Percentiles rank a stretch among this genome's conserved stretches.
Evolutionary conservation across 176 grass and related monocot species (phyloP).

Genomic region (Ensete ventricosum): DNA sequence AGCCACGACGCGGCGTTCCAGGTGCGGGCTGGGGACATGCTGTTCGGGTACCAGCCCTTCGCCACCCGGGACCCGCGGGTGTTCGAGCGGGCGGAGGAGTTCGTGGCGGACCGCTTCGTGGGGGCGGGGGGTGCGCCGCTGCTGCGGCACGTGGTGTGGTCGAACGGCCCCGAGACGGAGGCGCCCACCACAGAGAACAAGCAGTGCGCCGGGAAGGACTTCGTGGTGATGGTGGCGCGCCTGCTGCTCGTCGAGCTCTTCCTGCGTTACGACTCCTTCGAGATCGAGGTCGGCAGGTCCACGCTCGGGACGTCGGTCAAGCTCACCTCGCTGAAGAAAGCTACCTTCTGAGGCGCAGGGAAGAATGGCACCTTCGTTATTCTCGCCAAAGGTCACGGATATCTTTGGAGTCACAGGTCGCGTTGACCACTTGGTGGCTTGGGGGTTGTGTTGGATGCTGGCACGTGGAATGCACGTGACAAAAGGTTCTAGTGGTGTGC

Average conservation of each 20-base stretch:
- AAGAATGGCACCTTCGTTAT: too few relatives aligned
- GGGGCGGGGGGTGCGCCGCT: neutral
- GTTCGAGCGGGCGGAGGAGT: slow-evolving; percentile 17
- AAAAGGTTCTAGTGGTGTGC: too few relatives aligned
- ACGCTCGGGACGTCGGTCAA: slow-evolving; percentile 8
- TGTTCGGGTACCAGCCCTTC: slow-evolving; percentile 20
- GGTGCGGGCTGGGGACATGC: slow-evolving; percentile 15
- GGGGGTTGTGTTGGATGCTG: too few relatives aligned
- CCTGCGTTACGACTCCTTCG: slow-evolving; percentile 9
- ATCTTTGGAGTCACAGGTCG: too few relatives aligned
- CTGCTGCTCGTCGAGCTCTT: slow-evolving; percentile 6
- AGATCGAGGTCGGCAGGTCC: slow-evolving; percentile 6
- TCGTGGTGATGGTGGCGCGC: slow-evolving; percentile 14
- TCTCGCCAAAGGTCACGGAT: too few relatives aligned
- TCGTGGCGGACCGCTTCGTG: slow-evolving; percentile 7
- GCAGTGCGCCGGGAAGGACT: slow-evolving; percentile 19
- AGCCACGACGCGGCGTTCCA: slow-evolving; percentile 17
- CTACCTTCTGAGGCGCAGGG: neutral
- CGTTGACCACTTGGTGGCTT: too few relatives aligned
- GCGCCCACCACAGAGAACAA: slow-evolving; percentile 13
- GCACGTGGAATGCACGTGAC: too few relatives aligned
- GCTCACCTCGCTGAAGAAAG: slow-evolving; percentile 4
- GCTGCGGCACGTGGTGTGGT: slow-evolving; percentile 7
- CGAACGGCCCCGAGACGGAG: slow-evolving; percentile 17
- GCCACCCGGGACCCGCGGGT: slow-evolving; percentile 12